These are phyloP conservation scores for Candida germanica DNA, from an alignment of 805 yeast species.

Conservation along the genomic window DNA sequence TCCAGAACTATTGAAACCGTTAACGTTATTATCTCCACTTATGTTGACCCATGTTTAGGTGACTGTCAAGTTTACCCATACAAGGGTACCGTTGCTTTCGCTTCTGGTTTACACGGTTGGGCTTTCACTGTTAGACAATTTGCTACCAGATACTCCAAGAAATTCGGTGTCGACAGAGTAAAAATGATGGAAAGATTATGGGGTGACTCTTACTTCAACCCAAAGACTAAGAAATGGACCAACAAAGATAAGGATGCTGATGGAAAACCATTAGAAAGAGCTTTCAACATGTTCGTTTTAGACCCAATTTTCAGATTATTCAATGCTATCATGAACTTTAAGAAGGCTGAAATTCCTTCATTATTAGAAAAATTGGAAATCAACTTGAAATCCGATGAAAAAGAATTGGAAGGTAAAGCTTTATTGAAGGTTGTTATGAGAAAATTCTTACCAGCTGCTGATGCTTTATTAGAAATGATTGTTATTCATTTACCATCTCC, in stretches of 20 bases:
- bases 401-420: conserved; percentile 98
- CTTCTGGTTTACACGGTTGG: conserved; percentile 99
- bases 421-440: conserved; percentile 97
- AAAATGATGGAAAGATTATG: conserved; percentile 99
- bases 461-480: conserved; percentile 98
- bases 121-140: conserved; percentile 99
- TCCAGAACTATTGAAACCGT: conserved; percentile 99
- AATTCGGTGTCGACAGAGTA: conserved; percentile 96
- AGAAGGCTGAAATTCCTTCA: conserved; percentile 92
- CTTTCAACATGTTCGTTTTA: conserved; percentile 98
- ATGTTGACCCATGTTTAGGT: conserved; percentile 86
- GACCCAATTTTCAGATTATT: conserved; percentile 99
- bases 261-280: conserved; percentile 96
- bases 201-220: conserved; percentile 99
- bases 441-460: conserved; percentile 99
- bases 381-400: conserved; percentile 91
- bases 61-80: conserved; percentile 99
- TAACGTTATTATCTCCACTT: conserved; percentile 96
- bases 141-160: conserved; percentile 96
- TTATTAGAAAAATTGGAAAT: conserved; percentile 93
- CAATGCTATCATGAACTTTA: conserved; percentile 97
- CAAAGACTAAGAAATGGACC: conserved; percentile 99
- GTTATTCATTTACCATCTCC: conserved; percentile 98
- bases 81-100: conserved; percentile 98
- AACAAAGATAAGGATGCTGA: conserved; percentile 93